Percentiles rank a stretch among this genome's conserved stretches.
Evolutionary conservation across 345 rosid genomes (phyloP).

Genomic region (Gossypium herbaceum): DNA sequence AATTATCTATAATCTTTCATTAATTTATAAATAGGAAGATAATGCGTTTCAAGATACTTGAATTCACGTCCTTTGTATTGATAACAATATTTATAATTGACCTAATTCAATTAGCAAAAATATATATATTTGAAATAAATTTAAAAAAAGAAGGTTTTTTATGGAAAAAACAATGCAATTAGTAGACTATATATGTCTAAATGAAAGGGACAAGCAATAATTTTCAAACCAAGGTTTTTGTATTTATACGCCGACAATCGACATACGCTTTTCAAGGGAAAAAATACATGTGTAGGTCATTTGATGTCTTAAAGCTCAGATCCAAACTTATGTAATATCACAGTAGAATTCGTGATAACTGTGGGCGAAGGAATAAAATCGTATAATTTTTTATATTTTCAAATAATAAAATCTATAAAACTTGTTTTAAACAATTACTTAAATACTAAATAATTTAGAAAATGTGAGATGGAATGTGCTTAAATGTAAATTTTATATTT

Average conservation of each 20-base stretch:
- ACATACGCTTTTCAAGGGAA: neutral
- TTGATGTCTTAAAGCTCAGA: neutral
- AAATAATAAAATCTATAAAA: too few species aligned
- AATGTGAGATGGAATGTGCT: too few species aligned
- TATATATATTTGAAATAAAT: neutral
- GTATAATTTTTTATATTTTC: too few species aligned
- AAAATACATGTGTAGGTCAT: neutral
- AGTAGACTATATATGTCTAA: neutral
- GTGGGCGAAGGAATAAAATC: too few species aligned
- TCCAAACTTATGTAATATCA: too few species aligned
- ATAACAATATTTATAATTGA: accelerated
- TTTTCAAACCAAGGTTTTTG: neutral
- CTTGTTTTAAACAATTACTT: too few species aligned
- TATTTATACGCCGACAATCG: constrained; percentile 10
- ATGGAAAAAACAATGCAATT: neutral
- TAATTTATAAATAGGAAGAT: too few species aligned
- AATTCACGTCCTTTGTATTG: accelerated
- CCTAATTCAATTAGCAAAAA: too few species aligned
- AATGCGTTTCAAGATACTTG: accelerated
- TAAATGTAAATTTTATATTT: too few species aligned
- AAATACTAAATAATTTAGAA: too few species aligned
- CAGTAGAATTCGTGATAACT: too few species aligned
- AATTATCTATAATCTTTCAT: accelerated
- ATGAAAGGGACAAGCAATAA: neutral
- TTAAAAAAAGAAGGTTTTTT: neutral